Base-by-base conservation (phyloP, 257 asterid genomes). In the Fraxinus cuspidata region DNA sequence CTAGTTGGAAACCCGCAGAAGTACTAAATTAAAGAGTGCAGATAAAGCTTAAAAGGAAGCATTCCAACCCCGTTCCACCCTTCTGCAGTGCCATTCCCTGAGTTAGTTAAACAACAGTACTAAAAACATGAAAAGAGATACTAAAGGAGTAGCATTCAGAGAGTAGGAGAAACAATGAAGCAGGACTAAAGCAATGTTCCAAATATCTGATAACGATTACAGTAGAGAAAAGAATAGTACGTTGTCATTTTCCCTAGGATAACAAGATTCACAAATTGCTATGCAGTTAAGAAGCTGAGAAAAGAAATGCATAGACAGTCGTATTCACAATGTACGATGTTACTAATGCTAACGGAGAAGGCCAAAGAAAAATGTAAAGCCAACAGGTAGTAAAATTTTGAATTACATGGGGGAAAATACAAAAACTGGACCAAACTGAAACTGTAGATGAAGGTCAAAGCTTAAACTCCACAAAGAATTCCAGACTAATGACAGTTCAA, bases 271-370 rank as follows among this genome's bases (percentile, higher is more conserved):
- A 71, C 66, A 25, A 66, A 47, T 38, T 38, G 73, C 40, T 35
- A 40, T 71, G 21, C 19, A 75, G 60, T 34, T 75, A 56, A 80
- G 78, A 71, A 76, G 47, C 38, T 12, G 35, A 76, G 74, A 76
- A 69, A 42, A 44, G 40, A 60, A 74, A 71, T 27, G 21, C 77
- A 18, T 70, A 19, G 42, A 75, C 31, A 65, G 10, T n/a, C n/a
- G 19, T 21, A 71, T 67, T 72, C 32, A 40, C 19, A 66, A 18
- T 35, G 31, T 35, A 66, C 32, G 49, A 28, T 32, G 63, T 40
- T 40, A 40, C 4, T 40, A 40, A 40, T 40, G 47, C 47, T 40
- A 16, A 40, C n/a, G 49, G 72, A 31, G 72, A 37, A 74, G 21
- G 49, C 58, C 81, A 49, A 7, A 31, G 44, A n/a, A 1, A 53